Evolutionary conservation across 2,329 filamentous ascomycete genomes (phyloP), one percentile per base, ranked within the genome.

Genomic region (Fonsecaea pedrosoi): DNA sequence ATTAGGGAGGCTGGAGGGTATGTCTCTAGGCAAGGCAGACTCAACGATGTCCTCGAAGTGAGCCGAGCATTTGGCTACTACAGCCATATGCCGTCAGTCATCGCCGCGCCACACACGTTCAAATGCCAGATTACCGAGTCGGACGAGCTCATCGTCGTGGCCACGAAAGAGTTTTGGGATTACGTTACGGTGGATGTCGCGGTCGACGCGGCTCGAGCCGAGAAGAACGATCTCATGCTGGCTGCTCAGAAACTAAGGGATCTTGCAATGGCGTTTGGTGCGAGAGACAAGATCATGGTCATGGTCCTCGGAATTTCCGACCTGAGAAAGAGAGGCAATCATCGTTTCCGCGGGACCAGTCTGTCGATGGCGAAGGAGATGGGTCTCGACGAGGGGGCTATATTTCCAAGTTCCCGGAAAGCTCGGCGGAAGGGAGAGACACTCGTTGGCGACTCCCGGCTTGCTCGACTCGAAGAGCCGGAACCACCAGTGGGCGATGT

Each of bases 251-350:
- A 96, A 80, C 85, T 99, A 37, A 89, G 95, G 66, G 95, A 99
- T 80, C 83, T 98, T 62, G 95, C 95, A 50, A 97, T 99, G 76
- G 92, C 94, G 0, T 98, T 97, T 77, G 95, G 95, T 61, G 92
- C 94, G 12, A 94, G 89, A 1, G 90, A 90, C 75, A 99, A 99
- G 81, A 92, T 98, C 70, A 98, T 98, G 94, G 92, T 99, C 54
- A 98, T 98, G 94, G 92, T 99, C 83, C 89, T 99, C 62, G 94
- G 94, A 63, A 91, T 99, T 42, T 90, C 91, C 63, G 94, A 98
- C 75, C 82, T 99, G 62, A 94, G 96, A 80, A 91, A 92, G 76
- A 88, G 92, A 65, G 91, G 96, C 76, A 87, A 91, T 70, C 91
- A 90, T 61, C 78, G 89, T 80, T 82, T 91, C 77, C 86, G 92